Percentiles rank a stretch among this genome's conserved stretches.
Evolutionary conservation across 495 filamentous ascomycete species (phyloP).

Genomic region (Halenospora varia): DNA sequence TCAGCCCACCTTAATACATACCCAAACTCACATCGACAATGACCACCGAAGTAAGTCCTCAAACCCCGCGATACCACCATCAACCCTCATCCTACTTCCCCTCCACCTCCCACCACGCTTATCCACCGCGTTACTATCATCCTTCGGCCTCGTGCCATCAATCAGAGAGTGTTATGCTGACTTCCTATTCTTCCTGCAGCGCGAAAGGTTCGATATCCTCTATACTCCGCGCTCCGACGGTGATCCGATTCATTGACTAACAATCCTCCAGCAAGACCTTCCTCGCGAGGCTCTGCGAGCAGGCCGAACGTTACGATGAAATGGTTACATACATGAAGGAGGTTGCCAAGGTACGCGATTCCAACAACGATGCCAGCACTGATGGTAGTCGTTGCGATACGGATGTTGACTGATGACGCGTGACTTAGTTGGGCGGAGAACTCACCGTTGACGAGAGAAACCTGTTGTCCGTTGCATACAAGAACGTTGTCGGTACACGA

Average conservation of each 20-base stretch:
- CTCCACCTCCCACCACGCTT: constrained; percentile 26
- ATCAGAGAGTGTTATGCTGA: constrained; percentile 10
- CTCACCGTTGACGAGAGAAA: constrained; percentile 99
- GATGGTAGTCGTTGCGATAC: neutral
- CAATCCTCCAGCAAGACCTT: constrained; percentile 88
- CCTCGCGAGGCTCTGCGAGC: constrained; percentile 99
- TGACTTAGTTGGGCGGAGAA: constrained; percentile 76
- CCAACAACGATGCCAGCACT: neutral
- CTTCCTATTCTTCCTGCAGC: constrained; percentile 46
- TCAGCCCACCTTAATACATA: neutral
- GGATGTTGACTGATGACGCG: constrained; percentile 11
- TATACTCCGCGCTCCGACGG: neutral
- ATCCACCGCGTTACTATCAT: constrained; percentile 30
- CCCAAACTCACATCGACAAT: constrained; percentile 37
- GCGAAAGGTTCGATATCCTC: constrained; percentile 68
- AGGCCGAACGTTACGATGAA: constrained; percentile 99
- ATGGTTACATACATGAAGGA: constrained; percentile 99
- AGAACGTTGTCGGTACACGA: constrained; percentile 98
- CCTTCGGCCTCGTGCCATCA: neutral
- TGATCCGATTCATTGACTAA: constrained; percentile 10
- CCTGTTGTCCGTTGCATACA: constrained; percentile 97
- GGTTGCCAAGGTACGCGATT: constrained; percentile 83
- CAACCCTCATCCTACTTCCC: constrained; percentile 27
- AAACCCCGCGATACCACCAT: constrained; percentile 15
- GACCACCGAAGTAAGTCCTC: constrained; percentile 62